These are phyloP conservation scores for Hymenoscyphus scutula DNA, from an alignment of 2,329 filamentous ascomycete genomes.

Conservation along the genomic window DNA sequence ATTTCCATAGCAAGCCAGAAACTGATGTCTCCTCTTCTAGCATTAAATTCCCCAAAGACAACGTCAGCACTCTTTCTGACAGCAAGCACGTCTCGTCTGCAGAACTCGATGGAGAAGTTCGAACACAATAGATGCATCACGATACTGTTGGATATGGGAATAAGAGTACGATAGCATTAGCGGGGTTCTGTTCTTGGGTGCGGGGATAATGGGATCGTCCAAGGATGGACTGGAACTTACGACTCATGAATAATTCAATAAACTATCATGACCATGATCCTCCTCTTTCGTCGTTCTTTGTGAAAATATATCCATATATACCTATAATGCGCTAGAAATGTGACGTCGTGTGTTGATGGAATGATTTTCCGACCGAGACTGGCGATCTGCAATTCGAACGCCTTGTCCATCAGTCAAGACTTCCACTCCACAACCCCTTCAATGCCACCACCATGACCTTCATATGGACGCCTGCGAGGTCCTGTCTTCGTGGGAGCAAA, in stretches of 20 bases:
- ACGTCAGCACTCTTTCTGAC: constrained; percentile 61
- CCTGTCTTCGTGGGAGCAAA: not conserved
- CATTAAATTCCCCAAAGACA: constrained; percentile 68
- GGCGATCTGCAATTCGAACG: not conserved
- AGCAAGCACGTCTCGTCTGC: constrained; percentile 72
- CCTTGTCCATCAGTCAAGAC: not conserved
- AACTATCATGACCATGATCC: not conserved
- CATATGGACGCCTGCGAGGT: not conserved
- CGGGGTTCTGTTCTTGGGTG: not conserved
- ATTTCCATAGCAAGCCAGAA: not conserved
- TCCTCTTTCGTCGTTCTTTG: not conserved
- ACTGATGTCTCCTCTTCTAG: constrained; percentile 47
- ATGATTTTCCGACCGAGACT: not conserved
- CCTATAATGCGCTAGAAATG: not conserved
- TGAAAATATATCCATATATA: not conserved
- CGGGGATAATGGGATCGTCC: not conserved
- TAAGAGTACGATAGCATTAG: not conserved
- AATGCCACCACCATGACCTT: constrained; percentile 11
- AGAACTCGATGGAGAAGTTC: constrained; percentile 70
- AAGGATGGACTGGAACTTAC: not conserved
- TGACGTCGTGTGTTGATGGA: not conserved
- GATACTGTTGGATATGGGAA: not conserved
- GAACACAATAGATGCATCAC: constrained; percentile 59
- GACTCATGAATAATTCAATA: constrained; percentile 3
- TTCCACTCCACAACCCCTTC: not conserved